A percentile compares a stretch with the other conserved stretches of the same genome.
These are phyloP conservation scores for Mycena epipterygia DNA, from an alignment of 768 basidiomycete species.

Conservation along the genomic window DNA sequence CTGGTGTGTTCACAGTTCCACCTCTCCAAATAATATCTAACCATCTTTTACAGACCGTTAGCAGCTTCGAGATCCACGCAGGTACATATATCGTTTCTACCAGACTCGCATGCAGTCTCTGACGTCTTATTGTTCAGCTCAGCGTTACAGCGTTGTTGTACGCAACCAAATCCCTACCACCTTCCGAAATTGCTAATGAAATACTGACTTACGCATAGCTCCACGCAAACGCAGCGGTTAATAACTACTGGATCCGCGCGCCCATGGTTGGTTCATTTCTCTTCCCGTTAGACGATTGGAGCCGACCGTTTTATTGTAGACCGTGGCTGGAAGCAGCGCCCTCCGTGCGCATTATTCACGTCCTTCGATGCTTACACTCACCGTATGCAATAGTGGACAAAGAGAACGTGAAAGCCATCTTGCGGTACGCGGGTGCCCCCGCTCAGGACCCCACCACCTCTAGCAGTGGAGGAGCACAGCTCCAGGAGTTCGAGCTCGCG, in stretches of 20 bases:
- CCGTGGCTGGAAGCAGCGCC: not conserved
- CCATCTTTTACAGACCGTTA: constrained; percentile 34
- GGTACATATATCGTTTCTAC: too few relatives aligned
- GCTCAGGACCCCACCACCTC: constrained; percentile 46
- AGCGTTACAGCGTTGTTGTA: constrained; percentile 48
- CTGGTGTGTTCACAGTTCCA: not conserved
- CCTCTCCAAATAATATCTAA: not conserved
- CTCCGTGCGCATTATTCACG: not conserved
- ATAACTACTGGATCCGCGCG: constrained; percentile 58
- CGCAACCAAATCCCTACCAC: not conserved
- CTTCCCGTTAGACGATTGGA: not conserved
- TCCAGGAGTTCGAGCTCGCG: constrained; percentile 1
- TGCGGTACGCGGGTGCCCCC: constrained; percentile 58
- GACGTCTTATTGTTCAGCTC: too few relatives aligned
- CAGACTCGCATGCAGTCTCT: too few relatives aligned
- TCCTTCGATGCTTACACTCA: not conserved
- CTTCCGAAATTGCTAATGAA: not conserved
- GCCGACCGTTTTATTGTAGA: not conserved
- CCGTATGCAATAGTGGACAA: constrained; percentile 41
- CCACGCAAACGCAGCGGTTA: constrained; percentile 48
- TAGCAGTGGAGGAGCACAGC: not conserved
- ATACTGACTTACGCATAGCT: not conserved
- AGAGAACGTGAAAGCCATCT: constrained; percentile 53
- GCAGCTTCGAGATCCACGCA: constrained; percentile 47
- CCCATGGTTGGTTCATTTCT: constrained; percentile 38